Evolutionary conservation across 2,329 filamentous ascomycete species (phyloP).

Genomic region (Lachnellula occidentalis): DNA sequence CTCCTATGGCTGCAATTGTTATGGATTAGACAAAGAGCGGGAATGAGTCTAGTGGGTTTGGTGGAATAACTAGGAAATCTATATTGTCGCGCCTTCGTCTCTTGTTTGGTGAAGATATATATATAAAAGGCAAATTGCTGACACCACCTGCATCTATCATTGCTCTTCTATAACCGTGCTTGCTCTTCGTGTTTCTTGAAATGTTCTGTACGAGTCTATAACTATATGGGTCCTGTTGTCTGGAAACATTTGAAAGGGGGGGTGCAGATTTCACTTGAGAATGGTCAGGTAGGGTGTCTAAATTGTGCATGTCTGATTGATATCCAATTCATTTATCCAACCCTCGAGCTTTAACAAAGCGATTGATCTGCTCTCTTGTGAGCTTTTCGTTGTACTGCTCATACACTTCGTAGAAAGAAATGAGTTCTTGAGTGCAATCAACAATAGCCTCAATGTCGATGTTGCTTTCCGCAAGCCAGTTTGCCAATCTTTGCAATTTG

Average conservation of each 20-base stretch:
- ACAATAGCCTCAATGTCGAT: conserved; percentile 64
- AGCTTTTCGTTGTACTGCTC: conserved; percentile 35
- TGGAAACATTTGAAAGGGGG: background rate
- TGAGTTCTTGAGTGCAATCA: conserved; percentile 66
- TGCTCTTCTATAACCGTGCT: no score
- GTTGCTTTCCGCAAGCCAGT: conserved; percentile 65
- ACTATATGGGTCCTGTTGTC: no score
- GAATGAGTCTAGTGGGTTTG: no score
- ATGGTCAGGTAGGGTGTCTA: background rate
- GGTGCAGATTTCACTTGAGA: background rate
- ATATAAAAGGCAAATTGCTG: no score
- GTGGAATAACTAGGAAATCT: no score
- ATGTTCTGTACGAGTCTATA: no score
- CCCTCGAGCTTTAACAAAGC: conserved; percentile 33
- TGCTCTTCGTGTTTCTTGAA: no score
- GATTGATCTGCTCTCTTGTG: conserved; percentile 32
- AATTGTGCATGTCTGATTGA: background rate
- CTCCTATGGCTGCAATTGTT: no score
- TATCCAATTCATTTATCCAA: conserved; percentile 28
- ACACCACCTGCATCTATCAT: no score
- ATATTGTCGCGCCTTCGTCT: no score
- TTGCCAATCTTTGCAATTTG: conserved; percentile 49
- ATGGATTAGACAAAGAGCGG: no score
- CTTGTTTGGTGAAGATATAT: no score
- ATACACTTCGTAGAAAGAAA: conserved; percentile 60